Evolutionary conservation across 768 basidiomycete genomes (phyloP).

Genomic region (Chalciporus pseudorubinellus): DNA sequence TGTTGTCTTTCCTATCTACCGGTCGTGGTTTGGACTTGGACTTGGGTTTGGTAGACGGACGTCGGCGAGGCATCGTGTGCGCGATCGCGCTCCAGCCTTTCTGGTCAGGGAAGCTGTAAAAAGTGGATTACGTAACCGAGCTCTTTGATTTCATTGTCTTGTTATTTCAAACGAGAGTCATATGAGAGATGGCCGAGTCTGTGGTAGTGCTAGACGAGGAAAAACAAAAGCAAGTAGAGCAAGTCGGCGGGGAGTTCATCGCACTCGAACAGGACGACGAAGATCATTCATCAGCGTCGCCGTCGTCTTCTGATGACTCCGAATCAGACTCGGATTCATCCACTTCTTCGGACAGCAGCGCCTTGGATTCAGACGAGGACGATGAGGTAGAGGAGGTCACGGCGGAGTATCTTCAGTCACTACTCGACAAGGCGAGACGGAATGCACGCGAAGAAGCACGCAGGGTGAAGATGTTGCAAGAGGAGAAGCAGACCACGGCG

Average conservation of each 20-base stretch:
- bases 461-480: conserved; percentile 22
- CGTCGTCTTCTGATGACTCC: conserved; percentile 4
- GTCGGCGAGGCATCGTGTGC: conserved; percentile 46
- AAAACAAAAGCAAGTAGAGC: neutral
- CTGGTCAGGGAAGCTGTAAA: neutral
- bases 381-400: conserved; percentile 52
- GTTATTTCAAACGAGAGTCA: neutral
- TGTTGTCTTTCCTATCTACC: conserved; percentile 49
- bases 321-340: conserved; percentile 35
- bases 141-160: neutral
- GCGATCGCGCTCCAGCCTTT: neutral
- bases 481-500: conserved; percentile 20
- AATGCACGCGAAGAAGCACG: conserved; percentile 40
- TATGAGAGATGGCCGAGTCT: conserved; percentile 3
- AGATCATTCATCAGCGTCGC: neutral
- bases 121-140: conserved; percentile 18
- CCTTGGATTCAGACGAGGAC: conserved; percentile 36
- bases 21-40: conserved; percentile 41
- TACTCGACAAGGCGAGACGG: conserved; percentile 60
- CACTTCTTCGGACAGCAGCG: conserved; percentile 32
- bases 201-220: conserved; percentile 5
- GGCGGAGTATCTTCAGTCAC: conserved; percentile 56
- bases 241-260: conserved; percentile 4
- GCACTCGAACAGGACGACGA: conserved; percentile 4
- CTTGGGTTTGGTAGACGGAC: conserved; percentile 36